phyloP scores from a whole-genome alignment of 208 protist species.

The Leishmania braziliensis region DNA sequence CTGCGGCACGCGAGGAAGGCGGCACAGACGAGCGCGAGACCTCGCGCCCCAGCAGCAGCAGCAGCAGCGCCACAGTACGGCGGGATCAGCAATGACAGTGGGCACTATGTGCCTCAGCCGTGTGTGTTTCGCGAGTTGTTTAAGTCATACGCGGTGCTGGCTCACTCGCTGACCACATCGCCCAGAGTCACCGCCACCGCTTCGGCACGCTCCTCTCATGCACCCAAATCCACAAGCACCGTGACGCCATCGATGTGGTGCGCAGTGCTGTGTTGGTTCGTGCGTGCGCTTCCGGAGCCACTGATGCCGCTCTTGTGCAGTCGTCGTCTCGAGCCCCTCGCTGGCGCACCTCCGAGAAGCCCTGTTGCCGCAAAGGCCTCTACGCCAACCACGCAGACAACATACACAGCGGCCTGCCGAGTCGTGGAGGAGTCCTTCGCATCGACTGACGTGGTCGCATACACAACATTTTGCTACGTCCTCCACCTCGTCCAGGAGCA shows the following conservation, averaged over 20 bases:
- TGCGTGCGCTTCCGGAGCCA: conserved; percentile 46
- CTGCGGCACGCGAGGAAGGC: conserved; percentile 13
- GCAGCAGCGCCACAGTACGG: not conserved
- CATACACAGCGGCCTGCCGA: not conserved
- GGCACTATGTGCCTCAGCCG: not conserved
- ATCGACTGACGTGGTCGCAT: conserved; percentile 6
- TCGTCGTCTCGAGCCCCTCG: conserved; percentile 43
- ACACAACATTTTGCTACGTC: conserved; percentile 18
- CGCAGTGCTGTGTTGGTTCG: conserved; percentile 34
- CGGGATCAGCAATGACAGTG: not conserved
- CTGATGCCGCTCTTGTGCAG: conserved; percentile 48
- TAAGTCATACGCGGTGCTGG: conserved; percentile 9
- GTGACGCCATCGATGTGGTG: conserved; percentile 31
- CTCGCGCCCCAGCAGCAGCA: not conserved
- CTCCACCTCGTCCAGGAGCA: conserved; percentile 17
- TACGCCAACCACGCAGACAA: not conserved
- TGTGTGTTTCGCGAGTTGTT: conserved; percentile 17
- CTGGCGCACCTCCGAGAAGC: not conserved
- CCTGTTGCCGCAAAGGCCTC: not conserved
- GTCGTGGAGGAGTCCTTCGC: conserved; percentile 19
- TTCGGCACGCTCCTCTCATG: not conserved
- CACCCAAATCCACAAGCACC: not conserved
- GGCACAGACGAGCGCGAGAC: not conserved
- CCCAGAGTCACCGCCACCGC: not conserved
- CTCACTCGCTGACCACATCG: not conserved